A percentile compares a stretch with the other conserved stretches of the same genome.
These are phyloP conservation scores for Physcomitrium patens DNA, from an alignment of 225 moss, liverwort and hornwort species.

Conservation along the genomic window DNA sequence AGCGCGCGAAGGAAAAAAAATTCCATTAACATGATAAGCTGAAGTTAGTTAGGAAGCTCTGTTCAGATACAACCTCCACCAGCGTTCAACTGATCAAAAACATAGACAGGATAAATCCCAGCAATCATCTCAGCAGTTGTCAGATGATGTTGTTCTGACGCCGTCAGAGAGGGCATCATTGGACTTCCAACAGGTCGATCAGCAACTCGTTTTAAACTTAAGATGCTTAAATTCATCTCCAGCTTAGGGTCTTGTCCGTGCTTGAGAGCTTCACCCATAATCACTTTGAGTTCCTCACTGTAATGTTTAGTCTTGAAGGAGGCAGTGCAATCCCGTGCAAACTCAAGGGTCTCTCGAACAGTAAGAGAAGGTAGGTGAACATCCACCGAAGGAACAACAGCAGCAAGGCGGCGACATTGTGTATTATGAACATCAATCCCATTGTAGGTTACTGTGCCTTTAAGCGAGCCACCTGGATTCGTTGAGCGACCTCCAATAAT, in stretches of 20 bases:
- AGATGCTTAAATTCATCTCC: slow-evolving; percentile 80
- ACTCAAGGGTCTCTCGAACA: slow-evolving; percentile 88
- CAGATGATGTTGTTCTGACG: slow-evolving; percentile 75
- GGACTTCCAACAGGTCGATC: slow-evolving; percentile 76
- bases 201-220: slow-evolving; percentile 85
- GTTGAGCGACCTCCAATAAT: slow-evolving; percentile 63
- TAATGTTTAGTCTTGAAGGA: slow-evolving; percentile 54
- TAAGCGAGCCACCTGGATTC: slow-evolving; percentile 45
- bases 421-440: slow-evolving; percentile 56
- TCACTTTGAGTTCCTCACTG: slow-evolving; percentile 49
- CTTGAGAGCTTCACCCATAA: slow-evolving; percentile 80
- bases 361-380: slow-evolving; percentile 63
- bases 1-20: background rate
- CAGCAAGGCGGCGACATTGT: slow-evolving; percentile 69
- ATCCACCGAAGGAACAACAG: slow-evolving; percentile 58
- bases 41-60: slow-evolving; percentile 9
- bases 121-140: slow-evolving; percentile 81
- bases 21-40: slow-evolving; percentile 8
- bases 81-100: slow-evolving; percentile 76
- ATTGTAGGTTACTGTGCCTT: slow-evolving; percentile 84
- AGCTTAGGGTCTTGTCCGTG: slow-evolving; percentile 89
- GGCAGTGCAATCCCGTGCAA: slow-evolving; percentile 77
- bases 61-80: slow-evolving; percentile 44
- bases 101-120: slow-evolving; percentile 87
- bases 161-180: slow-evolving; percentile 72